Percentiles rank a stretch among this genome's conserved stretches.
Evolutionary conservation across 2,329 filamentous ascomycete genomes (phyloP).

Genomic region (Fusarium aywerte): DNA sequence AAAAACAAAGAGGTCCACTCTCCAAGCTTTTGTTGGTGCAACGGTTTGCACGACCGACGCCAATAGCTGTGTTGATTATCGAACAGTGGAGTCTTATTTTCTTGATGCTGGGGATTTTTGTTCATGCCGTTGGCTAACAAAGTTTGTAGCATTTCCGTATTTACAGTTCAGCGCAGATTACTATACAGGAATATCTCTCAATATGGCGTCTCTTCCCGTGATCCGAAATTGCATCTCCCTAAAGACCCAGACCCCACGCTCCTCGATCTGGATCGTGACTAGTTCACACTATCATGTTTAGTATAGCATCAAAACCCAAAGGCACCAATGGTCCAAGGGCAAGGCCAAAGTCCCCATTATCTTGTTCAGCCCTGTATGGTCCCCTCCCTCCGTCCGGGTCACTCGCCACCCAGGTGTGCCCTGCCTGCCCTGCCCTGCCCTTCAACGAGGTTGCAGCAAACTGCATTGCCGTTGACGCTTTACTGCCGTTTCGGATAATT

Average conservation of each 20-base stretch:
- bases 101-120: neutral
- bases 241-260: neutral
- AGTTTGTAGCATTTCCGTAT: neutral
- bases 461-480: constrained; percentile 20
- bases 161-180: neutral
- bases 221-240: constrained; percentile 12
- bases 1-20: neutral
- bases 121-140: neutral
- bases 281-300: constrained; percentile 4
- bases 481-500: constrained; percentile 29
- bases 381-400: neutral
- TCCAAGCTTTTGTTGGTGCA: constrained; percentile 6
- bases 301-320: constrained; percentile 13
- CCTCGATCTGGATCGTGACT: constrained; percentile 14
- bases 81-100: constrained; percentile 12
- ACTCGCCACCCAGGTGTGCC: neutral
- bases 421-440: neutral
- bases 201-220: neutral
- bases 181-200: neutral
- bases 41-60: constrained; percentile 5
- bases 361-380: constrained; percentile 34
- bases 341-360: neutral
- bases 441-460: constrained; percentile 10
- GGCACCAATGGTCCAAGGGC: constrained; percentile 5
- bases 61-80: neutral